phyloP scores from a whole-genome alignment of 2,329 filamentous ascomycete species.

The Niveomyces coronatus region DNA sequence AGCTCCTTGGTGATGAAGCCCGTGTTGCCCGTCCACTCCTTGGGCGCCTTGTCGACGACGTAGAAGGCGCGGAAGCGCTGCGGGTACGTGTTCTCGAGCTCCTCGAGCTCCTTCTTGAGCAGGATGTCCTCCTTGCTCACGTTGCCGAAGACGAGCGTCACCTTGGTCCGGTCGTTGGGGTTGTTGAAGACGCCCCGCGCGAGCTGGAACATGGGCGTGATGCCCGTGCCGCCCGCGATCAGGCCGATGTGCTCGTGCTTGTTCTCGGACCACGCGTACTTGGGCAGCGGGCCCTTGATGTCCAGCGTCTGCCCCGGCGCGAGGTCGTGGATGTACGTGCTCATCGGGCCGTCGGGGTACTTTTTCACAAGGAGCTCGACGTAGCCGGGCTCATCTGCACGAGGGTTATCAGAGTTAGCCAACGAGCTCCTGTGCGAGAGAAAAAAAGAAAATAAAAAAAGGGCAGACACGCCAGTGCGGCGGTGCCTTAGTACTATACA shows the following conservation, averaged over 20 bases:
- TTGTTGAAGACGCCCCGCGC: constrained; percentile 88
- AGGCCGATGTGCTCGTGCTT: constrained; percentile 85
- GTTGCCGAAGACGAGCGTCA: constrained; percentile 92
- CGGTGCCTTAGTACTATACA: no score
- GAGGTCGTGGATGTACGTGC: constrained; percentile 76
- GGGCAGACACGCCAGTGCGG: no score
- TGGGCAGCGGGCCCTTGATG: constrained; percentile 91
- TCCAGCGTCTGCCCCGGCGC: constrained; percentile 71
- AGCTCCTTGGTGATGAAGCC: constrained; percentile 85
- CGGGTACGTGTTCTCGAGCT: constrained; percentile 91
- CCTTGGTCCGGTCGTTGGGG: constrained; percentile 93
- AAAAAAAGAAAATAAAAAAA: no score
- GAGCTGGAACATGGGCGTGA: constrained; percentile 97
- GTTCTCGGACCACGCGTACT: constrained; percentile 83
- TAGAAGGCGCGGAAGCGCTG: constrained; percentile 95
- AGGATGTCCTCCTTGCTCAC: constrained; percentile 83
- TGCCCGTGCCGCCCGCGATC: constrained; percentile 90
- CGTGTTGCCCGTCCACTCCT: constrained; percentile 65
- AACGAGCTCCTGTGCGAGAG: no score
- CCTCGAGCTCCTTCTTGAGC: constrained; percentile 71
- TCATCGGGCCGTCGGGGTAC: constrained; percentile 89
- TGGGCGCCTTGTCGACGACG: constrained; percentile 73
- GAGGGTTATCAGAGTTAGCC: background rate
- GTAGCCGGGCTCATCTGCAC: constrained; percentile 62
- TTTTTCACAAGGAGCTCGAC: constrained; percentile 86